phyloP scores from a whole-genome alignment of 2,329 filamentous ascomycete species.

The Rhytidhysteron rufulum region DNA sequence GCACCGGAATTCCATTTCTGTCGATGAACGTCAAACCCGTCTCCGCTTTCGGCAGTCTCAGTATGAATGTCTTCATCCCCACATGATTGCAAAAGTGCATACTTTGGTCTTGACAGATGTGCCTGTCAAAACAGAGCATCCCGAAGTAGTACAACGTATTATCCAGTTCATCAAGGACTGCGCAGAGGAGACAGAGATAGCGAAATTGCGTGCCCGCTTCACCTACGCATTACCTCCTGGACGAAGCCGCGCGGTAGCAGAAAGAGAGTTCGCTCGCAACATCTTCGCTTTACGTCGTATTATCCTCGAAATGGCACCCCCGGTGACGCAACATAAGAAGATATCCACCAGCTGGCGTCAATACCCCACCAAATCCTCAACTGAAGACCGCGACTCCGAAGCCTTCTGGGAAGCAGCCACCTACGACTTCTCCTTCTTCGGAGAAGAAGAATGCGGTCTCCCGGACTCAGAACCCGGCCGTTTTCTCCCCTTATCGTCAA shows the following conservation, averaged over 20 bases:
- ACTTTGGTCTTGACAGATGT: slow-evolving; percentile 57
- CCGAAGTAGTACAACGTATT: slow-evolving; percentile 36
- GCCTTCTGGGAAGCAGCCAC: slow-evolving; percentile 57
- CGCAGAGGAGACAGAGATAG: slow-evolving; percentile 52
- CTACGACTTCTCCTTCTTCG: slow-evolving; percentile 61
- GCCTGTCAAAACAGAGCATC: slow-evolving; percentile 44
- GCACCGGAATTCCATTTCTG: slow-evolving; percentile 19
- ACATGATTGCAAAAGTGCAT: slow-evolving; percentile 51
- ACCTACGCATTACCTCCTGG: slow-evolving; percentile 59
- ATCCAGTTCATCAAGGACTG: slow-evolving; percentile 55
- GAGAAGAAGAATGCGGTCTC: slow-evolving; percentile 53
- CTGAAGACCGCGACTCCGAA: slow-evolving; percentile 57
- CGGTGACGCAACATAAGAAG: slow-evolving; percentile 22
- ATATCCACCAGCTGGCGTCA: slow-evolving; percentile 42
- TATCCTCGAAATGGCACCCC: slow-evolving; percentile 47
- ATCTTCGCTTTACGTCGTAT: slow-evolving; percentile 55
- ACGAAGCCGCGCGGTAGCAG: slow-evolving; percentile 45
- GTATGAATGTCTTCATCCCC: slow-evolving; percentile 47
- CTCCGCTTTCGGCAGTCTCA: slow-evolving; percentile 29
- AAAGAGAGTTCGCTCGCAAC: slow-evolving; percentile 46
- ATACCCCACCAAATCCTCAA: slow-evolving; percentile 50
- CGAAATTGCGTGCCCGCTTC: slow-evolving; percentile 50
- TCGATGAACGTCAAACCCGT: slow-evolving; percentile 26
- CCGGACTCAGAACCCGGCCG: slow-evolving; percentile 43
- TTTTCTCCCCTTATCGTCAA: slow-evolving; percentile 45